Base-by-base conservation (phyloP, 2,329 filamentous ascomycete genomes). In the Aspergillus ibericus region DNA sequence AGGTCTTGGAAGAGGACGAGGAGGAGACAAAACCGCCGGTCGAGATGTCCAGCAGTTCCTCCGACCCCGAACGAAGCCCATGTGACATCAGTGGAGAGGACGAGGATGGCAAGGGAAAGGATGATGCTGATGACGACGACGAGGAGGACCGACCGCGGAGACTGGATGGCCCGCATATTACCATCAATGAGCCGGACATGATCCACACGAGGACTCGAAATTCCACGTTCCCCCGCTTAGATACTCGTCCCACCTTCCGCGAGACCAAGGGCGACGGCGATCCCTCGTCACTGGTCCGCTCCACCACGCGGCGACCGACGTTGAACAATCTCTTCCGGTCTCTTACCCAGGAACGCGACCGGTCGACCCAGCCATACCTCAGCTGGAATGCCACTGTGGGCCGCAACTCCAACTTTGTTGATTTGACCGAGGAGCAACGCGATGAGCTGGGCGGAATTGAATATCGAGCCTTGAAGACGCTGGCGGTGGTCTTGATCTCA, bases 391-490 rank as follows among this genome's bases (percentile, higher is more conserved):
- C 95, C 2, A 99, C 95, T 0, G 85, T 97, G 55, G 93, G 90
- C 22, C 87, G 95, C 62, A 99, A 99, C 73, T 98, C 93, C 10
- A 89, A 91, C 36, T 99, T 98, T 70, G 83, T 95, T 12, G 91
- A 93, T 65, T 76, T 99, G 63, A 91, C 89, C 0, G 89, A 96
- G 65, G 92, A 95, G 63, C 92, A 99, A 75, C 86, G 95, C 64
- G 93, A 99, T 71, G 95, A 99, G 75, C 79, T 99, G 2, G 95
- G 95, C 10, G 95, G 95, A 18, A 96, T 99, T 63, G 95, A 99
- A 74, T 99, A 99, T 70, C 88, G 95, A 5, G 91, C 93, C 0
- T 75, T 99, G 60, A 96, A 96, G 74, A 91, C 92, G 2, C 78
- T 99, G 49, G 90, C 91, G 1, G 72, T 91, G 27, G 87, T 98